Percentiles rank a stretch among this genome's conserved stretches.
These are phyloP conservation scores for Aspergillus bombycis DNA, from an alignment of 2,329 filamentous ascomycete species.

Conservation along the genomic window DNA sequence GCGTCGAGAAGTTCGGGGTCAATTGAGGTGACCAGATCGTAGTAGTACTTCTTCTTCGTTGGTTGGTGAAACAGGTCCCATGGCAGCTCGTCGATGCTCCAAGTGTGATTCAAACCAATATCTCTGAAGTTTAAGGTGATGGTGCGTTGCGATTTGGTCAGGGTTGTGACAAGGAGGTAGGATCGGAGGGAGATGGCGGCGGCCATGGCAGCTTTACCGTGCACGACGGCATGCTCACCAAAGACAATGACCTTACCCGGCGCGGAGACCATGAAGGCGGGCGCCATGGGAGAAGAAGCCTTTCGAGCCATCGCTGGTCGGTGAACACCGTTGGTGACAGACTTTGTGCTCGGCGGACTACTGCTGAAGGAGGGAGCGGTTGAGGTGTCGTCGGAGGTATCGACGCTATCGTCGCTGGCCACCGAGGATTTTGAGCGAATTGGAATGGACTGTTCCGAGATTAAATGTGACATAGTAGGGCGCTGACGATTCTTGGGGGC, in stretches of 20 bases:
- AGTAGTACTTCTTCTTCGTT: slow-evolving; percentile 91
- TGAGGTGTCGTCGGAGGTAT: slow-evolving; percentile 35
- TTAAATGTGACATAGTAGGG: slow-evolving; percentile 33
- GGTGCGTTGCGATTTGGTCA: slow-evolving; percentile 88
- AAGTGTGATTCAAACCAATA: slow-evolving; percentile 84
- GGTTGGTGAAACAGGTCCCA: slow-evolving; percentile 81
- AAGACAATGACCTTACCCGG: slow-evolving; percentile 98
- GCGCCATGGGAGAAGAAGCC: slow-evolving; percentile 66
- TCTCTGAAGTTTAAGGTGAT: slow-evolving; percentile 89
- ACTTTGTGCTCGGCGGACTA: slow-evolving; percentile 19
- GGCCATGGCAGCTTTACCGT: slow-evolving; percentile 94
- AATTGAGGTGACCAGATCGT: slow-evolving; percentile 81
- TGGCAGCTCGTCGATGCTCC: slow-evolving; percentile 89
- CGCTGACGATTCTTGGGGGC: slow-evolving; percentile 26
- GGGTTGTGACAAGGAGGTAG: slow-evolving; percentile 91
- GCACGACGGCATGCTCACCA: slow-evolving; percentile 96
- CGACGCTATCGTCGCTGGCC: slow-evolving; percentile 27
- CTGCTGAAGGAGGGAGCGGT: slow-evolving; percentile 31
- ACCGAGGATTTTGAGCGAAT: slow-evolving; percentile 22
- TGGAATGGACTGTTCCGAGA: slow-evolving; percentile 25
- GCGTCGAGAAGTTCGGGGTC: slow-evolving; percentile 81
- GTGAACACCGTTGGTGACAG: slow-evolving; percentile 12
- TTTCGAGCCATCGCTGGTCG: slow-evolving; percentile 37
- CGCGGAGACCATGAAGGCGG: slow-evolving; percentile 95
- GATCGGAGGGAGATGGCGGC: slow-evolving; percentile 93